Evolutionary conservation across 306 rosid genomes (phyloP).

Genomic region (Chamaecrista fasciculata): DNA sequence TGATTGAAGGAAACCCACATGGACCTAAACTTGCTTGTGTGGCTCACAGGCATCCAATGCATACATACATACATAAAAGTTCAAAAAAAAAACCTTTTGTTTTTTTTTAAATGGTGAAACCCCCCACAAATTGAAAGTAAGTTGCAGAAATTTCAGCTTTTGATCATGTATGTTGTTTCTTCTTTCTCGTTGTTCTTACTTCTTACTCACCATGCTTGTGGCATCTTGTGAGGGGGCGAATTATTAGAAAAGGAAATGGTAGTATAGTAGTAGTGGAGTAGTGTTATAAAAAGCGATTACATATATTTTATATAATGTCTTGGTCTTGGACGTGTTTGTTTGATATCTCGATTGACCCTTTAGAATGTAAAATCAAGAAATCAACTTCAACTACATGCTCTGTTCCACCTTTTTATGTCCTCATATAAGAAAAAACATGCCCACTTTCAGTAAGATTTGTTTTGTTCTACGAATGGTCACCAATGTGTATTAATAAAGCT

Average conservation of each 20-base stretch:
- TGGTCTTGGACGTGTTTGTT: slow-evolving; percentile 21
- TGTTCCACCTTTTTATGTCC: slow-evolving; percentile 31
- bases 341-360: slow-evolving; percentile 22
- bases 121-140: neutral
- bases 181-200: slow-evolving; percentile 26
- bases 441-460: slow-evolving; percentile 49
- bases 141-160: slow-evolving; percentile 12
- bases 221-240: neutral
- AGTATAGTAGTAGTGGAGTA: too few species aligned
- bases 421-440: slow-evolving; percentile 12
- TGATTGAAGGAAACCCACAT: slow-evolving; percentile 18
- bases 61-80: too few species aligned
- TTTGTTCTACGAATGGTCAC: slow-evolving; percentile 33
- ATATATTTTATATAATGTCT: too few species aligned
- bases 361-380: slow-evolving; percentile 39
- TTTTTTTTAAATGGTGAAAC: neutral
- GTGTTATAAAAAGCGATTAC: too few species aligned
- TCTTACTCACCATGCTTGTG: too few species aligned
- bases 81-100: too few species aligned
- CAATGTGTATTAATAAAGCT: slow-evolving; percentile 26
- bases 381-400: slow-evolving; percentile 38
- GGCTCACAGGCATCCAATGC: neutral
- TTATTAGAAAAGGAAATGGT: neutral
- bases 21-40: neutral
- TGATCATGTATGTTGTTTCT: neutral